Conservation (phyloP, 2,329 filamentous ascomycete species). For the Phaeosphaeriaceae sp. region DNA sequence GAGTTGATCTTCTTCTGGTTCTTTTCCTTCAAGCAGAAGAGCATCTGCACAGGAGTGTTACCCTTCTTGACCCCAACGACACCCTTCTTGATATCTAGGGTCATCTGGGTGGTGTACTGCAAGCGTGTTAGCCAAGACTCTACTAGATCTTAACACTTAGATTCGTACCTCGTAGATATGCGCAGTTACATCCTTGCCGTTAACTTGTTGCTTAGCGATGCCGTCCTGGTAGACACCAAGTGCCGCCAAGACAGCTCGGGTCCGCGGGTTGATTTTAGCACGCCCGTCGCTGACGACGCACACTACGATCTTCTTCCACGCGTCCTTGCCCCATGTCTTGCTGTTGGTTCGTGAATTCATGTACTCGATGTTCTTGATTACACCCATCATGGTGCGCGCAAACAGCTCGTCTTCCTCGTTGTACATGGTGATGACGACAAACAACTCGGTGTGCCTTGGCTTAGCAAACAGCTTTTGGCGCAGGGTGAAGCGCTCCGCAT, state of each 20-base stretch:
- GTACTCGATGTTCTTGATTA: slow-evolving; percentile 98
- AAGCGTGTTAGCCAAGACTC: slow-evolving; percentile 19
- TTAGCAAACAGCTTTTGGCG: slow-evolving; percentile 93
- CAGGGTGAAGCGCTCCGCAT: slow-evolving; percentile 86
- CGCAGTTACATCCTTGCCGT: slow-evolving; percentile 92
- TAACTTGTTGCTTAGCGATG: slow-evolving; percentile 98
- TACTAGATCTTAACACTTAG: not conserved
- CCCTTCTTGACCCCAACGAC: slow-evolving; percentile 84
- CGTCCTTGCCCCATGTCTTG: slow-evolving; percentile 97
- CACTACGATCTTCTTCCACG: slow-evolving; percentile 99
- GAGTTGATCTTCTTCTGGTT: slow-evolving; percentile 99
- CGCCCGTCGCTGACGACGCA: slow-evolving; percentile 97
- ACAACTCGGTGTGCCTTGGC: slow-evolving; percentile 89
- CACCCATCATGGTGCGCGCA: slow-evolving; percentile 92
- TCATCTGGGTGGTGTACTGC: slow-evolving; percentile 82
- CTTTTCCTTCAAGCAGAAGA: slow-evolving; percentile 99
- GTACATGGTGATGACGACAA: slow-evolving; percentile 98
- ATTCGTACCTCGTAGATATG: slow-evolving; percentile 79
- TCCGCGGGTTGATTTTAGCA: slow-evolving; percentile 94
- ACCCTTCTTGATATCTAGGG: slow-evolving; percentile 86
- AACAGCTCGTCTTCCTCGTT: slow-evolving; percentile 98
- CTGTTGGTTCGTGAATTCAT: slow-evolving; percentile 94
- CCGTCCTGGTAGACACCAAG: slow-evolving; percentile 98
- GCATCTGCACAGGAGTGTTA: slow-evolving; percentile 89
- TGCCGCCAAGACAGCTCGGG: slow-evolving; percentile 85